Conservation (phyloP, 345 rosid genomes). For the Murraya koenigii region DNA sequence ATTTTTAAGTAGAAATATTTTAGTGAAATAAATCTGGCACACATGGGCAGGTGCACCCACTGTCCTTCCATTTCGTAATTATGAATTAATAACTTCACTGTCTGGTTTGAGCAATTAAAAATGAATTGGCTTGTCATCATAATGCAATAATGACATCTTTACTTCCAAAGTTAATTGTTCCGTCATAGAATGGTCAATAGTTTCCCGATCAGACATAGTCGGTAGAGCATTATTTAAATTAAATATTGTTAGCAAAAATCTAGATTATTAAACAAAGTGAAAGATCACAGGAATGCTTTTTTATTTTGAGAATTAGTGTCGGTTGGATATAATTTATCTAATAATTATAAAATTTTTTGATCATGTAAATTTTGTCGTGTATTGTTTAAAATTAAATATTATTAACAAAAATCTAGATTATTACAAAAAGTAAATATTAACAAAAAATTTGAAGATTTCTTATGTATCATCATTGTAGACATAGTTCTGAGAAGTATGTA, state of each 20-base stretch:
- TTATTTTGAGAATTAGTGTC: no score
- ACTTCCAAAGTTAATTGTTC: neutral
- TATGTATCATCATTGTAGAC: no score
- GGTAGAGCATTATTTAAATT: neutral
- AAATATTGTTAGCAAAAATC: neutral
- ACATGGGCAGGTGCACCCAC: neutral
- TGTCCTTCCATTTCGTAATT: neutral
- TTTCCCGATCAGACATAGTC: no score
- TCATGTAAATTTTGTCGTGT: no score
- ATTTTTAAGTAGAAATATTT: no score
- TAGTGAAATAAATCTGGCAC: neutral
- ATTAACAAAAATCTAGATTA: no score
- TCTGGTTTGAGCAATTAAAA: neutral
- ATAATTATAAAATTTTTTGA: no score
- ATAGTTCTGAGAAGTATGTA: no score
- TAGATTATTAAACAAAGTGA: neutral
- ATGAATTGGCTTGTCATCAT: neutral
- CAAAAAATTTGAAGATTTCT: no score
- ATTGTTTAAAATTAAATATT: no score
- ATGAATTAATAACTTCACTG: neutral
- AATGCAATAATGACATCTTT: neutral
- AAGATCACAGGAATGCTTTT: neutral
- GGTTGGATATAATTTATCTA: no score
- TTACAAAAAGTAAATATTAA: no score
- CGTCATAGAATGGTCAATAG: neutral